phyloP scores from a whole-genome alignment of 1,284 basidiomycete genomes.

The Ceratobasidium sp. region DNA sequence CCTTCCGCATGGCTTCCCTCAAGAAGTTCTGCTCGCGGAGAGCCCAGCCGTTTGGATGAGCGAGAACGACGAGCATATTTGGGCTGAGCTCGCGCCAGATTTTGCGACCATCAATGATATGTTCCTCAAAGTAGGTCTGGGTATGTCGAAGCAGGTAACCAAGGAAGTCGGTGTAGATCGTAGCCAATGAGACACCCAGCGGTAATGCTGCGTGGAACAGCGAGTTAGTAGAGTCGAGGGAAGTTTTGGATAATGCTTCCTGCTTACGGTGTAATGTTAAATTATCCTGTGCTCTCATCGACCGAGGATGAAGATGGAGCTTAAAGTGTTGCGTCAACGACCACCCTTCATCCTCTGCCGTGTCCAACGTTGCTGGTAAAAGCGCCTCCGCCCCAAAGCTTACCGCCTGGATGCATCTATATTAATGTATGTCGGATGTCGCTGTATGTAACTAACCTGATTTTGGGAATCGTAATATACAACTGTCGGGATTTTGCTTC shows the following conservation, averaged over 20 bases:
- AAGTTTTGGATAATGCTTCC: too few relatives aligned
- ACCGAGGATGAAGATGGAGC: constrained; percentile 4
- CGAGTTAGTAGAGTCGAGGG: too few relatives aligned
- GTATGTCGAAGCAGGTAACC: constrained; percentile 41
- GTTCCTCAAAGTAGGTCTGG: constrained; percentile 20
- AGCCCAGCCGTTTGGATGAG: constrained; percentile 46
- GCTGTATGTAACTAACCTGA: too few relatives aligned
- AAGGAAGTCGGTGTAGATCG: constrained; percentile 40
- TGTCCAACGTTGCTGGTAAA: not conserved
- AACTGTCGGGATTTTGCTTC: not conserved
- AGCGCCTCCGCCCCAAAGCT: constrained; percentile 16
- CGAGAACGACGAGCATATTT: constrained; percentile 21
- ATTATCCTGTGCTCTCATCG: not conserved
- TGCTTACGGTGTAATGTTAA: not conserved
- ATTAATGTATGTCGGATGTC: not conserved
- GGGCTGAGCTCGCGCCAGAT: not conserved
- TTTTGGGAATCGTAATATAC: not conserved
- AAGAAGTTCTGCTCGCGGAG: constrained; percentile 39
- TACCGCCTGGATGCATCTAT: not conserved
- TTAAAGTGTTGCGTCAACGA: constrained; percentile 16
- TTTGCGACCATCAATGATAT: not conserved
- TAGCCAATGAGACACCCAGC: not conserved
- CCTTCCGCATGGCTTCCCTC: not conserved
- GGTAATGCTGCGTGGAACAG: constrained; percentile 41
- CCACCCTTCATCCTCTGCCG: not conserved